These are phyloP conservation scores for Colletotrichum paranaense DNA, from an alignment of 2,329 filamentous ascomycete species.

Conservation along the genomic window DNA sequence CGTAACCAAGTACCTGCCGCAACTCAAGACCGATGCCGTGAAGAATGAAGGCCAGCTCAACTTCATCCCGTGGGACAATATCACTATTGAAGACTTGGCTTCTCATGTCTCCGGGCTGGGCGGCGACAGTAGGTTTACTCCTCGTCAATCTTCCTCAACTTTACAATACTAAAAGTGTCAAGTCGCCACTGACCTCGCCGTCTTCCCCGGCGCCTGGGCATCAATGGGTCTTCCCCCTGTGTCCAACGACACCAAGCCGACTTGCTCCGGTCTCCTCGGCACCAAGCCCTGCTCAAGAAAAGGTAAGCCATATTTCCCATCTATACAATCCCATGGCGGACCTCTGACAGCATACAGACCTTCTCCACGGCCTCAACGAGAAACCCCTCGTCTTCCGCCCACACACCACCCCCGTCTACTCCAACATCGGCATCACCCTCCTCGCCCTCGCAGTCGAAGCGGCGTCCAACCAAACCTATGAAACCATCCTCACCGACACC, in stretches of 20 bases:
- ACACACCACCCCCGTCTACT: conserved; percentile 37
- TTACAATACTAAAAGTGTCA: not conserved
- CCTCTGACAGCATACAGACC: conserved; percentile 30
- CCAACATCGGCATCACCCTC: conserved; percentile 39
- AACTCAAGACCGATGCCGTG: conserved; percentile 6
- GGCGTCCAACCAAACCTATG: conserved; percentile 37
- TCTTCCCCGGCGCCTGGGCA: conserved; percentile 11
- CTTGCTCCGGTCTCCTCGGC: conserved; percentile 32
- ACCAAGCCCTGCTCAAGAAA: conserved; percentile 24
- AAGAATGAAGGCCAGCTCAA: not conserved
- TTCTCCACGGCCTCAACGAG: conserved; percentile 33
- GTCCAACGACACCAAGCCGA: conserved; percentile 25
- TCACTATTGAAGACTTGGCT: conserved; percentile 36
- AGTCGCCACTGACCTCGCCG: conserved; percentile 31
- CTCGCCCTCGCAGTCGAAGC: conserved; percentile 39
- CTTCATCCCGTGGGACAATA: conserved; percentile 33
- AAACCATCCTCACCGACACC: conserved; percentile 45
- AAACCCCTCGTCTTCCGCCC: conserved; percentile 36
- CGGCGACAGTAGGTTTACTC: conserved; percentile 30
- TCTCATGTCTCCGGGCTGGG: conserved; percentile 36
- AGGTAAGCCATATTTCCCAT: not conserved
- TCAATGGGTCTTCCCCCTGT: conserved; percentile 29
- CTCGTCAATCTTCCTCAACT: too few relatives aligned
- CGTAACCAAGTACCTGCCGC: conserved; percentile 42
- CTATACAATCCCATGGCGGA: not conserved